Conservation (phyloP, 2,329 filamentous ascomycete genomes). For the Davidsoniella neocaledoniae region DNA sequence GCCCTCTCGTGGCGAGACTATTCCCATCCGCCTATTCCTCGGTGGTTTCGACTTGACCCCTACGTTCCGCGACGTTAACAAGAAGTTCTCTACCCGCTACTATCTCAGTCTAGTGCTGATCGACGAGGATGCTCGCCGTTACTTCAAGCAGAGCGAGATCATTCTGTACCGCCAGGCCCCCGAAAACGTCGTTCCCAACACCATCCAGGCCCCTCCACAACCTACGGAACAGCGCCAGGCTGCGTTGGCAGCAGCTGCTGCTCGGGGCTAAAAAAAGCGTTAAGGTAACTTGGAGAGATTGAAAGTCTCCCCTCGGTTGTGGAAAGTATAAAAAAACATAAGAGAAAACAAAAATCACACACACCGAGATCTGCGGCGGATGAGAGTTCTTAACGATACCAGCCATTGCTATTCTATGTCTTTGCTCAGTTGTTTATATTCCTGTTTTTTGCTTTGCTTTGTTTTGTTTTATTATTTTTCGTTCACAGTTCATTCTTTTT, state of each 20-base stretch:
- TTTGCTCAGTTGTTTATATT: not conserved
- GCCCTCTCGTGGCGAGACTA: slow-evolving; percentile 86
- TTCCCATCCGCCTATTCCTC: slow-evolving; percentile 90
- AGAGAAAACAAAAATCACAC: not conserved
- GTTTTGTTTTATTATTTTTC: not conserved
- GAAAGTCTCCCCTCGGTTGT: not conserved
- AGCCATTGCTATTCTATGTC: not conserved
- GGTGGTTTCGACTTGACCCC: slow-evolving; percentile 95
- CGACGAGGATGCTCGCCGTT: slow-evolving; percentile 89
- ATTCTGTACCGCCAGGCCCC: slow-evolving; percentile 77
- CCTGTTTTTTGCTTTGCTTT: not conserved
- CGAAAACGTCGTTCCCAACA: slow-evolving; percentile 21
- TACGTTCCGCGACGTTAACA: slow-evolving; percentile 98
- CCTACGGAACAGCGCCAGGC: slow-evolving; percentile 29
- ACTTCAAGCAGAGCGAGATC: slow-evolving; percentile 99
- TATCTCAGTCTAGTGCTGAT: slow-evolving; percentile 93
- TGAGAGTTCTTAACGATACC: not conserved
- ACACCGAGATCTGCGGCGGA: not conserved
- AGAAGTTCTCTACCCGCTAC: slow-evolving; percentile 97
- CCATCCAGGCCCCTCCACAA: slow-evolving; percentile 18
- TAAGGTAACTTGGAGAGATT: not conserved
- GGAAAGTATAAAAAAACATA: slow-evolving; percentile 12
- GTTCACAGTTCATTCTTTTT: no score
- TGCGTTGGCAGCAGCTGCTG: slow-evolving; percentile 20
- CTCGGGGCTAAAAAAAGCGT: slow-evolving; percentile 15